Percentiles rank a stretch among this genome's conserved stretches.
These are phyloP conservation scores for Boletellus deceptivus DNA, from an alignment of 1,284 basidiomycete genomes.

Conservation along the genomic window DNA sequence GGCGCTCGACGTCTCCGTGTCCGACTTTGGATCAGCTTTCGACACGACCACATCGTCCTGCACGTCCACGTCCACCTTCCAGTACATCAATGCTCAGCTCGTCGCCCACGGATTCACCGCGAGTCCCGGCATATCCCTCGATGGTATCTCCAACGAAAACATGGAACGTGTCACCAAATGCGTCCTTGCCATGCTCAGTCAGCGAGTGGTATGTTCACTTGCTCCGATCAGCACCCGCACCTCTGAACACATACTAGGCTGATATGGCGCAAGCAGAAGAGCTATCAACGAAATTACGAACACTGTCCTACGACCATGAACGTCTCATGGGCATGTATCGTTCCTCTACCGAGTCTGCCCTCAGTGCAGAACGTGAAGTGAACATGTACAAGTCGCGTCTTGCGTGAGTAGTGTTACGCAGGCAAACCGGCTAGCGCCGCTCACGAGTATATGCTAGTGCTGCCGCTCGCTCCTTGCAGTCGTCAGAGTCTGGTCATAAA, in stretches of 20 bases:
- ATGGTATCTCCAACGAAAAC: conserved; percentile 47
- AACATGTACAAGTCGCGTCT: conserved; percentile 69
- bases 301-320: conserved; percentile 81
- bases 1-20: conserved; percentile 40
- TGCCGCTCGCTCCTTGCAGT: conserved; percentile 51
- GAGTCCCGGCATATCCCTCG: conserved; percentile 54
- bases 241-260: conserved; percentile 45
- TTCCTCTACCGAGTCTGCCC: conserved; percentile 53
- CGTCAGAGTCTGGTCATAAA: conserved; percentile 64
- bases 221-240: not conserved
- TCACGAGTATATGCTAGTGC: conserved; percentile 40
- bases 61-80: conserved; percentile 50
- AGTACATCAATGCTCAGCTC: conserved; percentile 31
- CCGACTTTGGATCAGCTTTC: conserved; percentile 42
- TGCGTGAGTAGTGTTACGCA: conserved; percentile 46
- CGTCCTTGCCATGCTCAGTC: conserved; percentile 73
- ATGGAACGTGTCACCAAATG: conserved; percentile 73
- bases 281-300: conserved; percentile 70
- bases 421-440: not conserved
- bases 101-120: conserved; percentile 66
- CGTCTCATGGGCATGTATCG: conserved; percentile 65
- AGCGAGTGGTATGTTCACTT: conserved; percentile 64
- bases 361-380: conserved; percentile 71
- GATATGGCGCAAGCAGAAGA: conserved; percentile 82
- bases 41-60: conserved; percentile 42